Percentiles rank a stretch among this genome's conserved stretches.
phyloP scores from a whole-genome alignment of 164 flowering plant genomes.

The Magnolia changhungtana region DNA sequence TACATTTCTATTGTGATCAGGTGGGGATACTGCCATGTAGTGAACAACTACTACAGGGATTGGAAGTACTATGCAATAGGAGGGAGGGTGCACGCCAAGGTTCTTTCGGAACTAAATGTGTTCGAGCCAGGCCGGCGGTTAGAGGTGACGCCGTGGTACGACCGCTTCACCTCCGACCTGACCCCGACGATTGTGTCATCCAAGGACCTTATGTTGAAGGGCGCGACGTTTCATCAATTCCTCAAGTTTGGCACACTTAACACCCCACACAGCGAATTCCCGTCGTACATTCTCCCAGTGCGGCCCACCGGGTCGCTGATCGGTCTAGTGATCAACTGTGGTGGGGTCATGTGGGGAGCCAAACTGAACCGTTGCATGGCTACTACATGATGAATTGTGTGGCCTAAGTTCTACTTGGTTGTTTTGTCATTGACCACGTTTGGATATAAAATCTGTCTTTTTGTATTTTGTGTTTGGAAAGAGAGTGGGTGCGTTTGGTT shows the following conservation, averaged over 20 bases:
- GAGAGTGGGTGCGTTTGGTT: too few species aligned
- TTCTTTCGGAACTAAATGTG: constrained; percentile 28
- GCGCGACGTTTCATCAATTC: constrained; percentile 30
- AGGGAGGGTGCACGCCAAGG: constrained; percentile 27
- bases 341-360: constrained; percentile 21
- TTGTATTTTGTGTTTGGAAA: too few species aligned
- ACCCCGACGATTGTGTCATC: constrained; percentile 26
- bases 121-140: constrained; percentile 23
- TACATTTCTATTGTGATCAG: constrained; percentile 2
- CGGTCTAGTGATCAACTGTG: constrained; percentile 19
- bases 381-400: constrained; percentile 2
- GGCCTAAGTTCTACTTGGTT: neutral
- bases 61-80: constrained; percentile 31
- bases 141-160: constrained; percentile 34
- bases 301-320: constrained; percentile 2
- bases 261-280: constrained; percentile 12
- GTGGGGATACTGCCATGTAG: constrained; percentile 36
- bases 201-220: constrained; percentile 19
- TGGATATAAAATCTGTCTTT: too few species aligned
- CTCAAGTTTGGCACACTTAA: constrained; percentile 11
- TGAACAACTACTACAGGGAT: constrained; percentile 28
- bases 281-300: constrained; percentile 16
- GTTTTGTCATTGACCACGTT: neutral
- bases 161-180: constrained; percentile 10
- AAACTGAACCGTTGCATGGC: constrained; percentile 12